Base-by-base conservation (phyloP, 306 rosid species). In the Amphicarpaea edgeworthii region DNA sequence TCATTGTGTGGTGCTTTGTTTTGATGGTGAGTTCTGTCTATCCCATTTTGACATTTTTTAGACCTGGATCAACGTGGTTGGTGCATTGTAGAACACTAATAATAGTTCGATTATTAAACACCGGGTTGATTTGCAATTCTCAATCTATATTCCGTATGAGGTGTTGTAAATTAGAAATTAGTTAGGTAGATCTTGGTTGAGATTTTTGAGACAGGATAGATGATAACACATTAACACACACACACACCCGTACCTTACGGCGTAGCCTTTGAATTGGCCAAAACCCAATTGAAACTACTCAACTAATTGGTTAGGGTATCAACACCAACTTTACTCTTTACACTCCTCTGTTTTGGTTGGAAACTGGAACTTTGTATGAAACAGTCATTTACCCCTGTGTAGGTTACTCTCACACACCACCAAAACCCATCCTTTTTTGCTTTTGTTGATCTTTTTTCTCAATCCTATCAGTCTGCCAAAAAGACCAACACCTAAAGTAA, bases 401-500 rank as follows among this genome's bases (percentile, higher is more conserved):
- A 23, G 32, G n/a, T 24, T 4, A 12, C 16, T 14, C 70, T 9
- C 23, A 6, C 30, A 8, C 79, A 41, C 62, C 54, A 23, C 15
- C 68, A 58, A 66, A 74, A 7, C 20, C 77, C 17, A 30, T 70
- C 68, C 42, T 83, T 61, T 63, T 82, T 14, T 4, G 72, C 3
- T 41, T 85, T 84, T 53, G 54, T 86, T 34, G 6, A 4, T 34
- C 6, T 34, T 4, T 34, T 46, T 60, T 60, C 68, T 19, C 82
- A 28, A 53, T 40, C 12, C 54, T 79, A 77, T 38, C 70, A 47
- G 14, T 83, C 82, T 6, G 67, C 6, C 62, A 16, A 45, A n/a
- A 43, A 12, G 21, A 32, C 41, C 11, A 14, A 54, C 3, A 17
- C 53, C 34, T 34, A 2, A 28, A 28, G 3, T 72, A 42, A 83